Conservation (phyloP, 1,284 basidiomycete species). For the Gymnopus androsaceus region DNA sequence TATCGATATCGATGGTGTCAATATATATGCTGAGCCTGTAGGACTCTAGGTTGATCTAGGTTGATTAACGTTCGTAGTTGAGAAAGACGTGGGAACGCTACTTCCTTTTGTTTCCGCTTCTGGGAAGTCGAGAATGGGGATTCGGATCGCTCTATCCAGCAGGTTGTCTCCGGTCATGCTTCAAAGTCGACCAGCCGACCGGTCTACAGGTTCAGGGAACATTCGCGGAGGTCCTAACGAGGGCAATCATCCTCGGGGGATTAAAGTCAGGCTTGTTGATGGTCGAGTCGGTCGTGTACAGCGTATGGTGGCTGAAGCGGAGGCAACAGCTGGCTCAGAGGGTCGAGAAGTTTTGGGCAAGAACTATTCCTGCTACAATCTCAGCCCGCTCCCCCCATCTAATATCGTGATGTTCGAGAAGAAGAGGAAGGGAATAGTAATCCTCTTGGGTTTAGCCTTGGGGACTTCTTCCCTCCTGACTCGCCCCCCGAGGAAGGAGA, state of each 20-base stretch:
- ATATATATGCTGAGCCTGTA: too few species aligned
- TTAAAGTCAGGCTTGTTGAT: constrained; percentile 2
- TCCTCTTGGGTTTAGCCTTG: neutral
- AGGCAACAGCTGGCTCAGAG: neutral
- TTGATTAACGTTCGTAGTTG: too few species aligned
- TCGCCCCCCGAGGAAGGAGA: neutral
- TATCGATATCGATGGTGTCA: too few species aligned
- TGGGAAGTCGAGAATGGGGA: neutral
- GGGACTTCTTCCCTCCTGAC: constrained; percentile 1
- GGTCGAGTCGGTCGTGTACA: constrained; percentile 6
- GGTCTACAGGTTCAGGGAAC: constrained; percentile 3
- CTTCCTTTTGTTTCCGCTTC: neutral
- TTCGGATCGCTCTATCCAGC: neutral
- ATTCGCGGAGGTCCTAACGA: constrained; percentile 2
- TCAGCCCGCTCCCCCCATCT: neutral
- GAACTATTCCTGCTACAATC: neutral
- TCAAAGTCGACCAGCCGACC: constrained; percentile 7
- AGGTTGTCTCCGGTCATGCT: constrained; percentile 1
- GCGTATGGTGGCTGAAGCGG: constrained; percentile 2
- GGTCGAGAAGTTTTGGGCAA: neutral
- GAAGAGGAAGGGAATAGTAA: neutral
- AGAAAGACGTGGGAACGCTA: neutral
- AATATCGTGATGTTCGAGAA: neutral
- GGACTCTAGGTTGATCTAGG: too few species aligned
- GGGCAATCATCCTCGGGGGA: constrained; percentile 5